These are phyloP conservation scores for Babesia sp. DNA, from an alignment of 169 alveolate species.

Conservation along the genomic window DNA sequence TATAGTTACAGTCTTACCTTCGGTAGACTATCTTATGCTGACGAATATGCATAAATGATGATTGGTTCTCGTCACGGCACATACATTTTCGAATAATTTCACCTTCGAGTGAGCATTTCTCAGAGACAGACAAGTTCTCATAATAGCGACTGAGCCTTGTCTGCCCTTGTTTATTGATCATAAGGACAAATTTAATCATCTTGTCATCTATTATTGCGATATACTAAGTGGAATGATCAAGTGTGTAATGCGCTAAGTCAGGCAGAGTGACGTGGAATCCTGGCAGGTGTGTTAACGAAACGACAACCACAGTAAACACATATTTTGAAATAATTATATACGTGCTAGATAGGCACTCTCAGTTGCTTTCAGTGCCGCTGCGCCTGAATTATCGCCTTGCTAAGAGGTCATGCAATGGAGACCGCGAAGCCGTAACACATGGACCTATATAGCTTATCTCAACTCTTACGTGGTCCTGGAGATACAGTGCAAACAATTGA, in stretches of 20 bases:
- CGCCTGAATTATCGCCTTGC: background rate
- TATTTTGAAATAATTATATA: too few relatives aligned
- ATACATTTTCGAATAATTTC: conserved; percentile 97
- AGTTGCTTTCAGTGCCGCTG: background rate
- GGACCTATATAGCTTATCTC: conserved; percentile 6
- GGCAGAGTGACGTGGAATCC: conserved; percentile 9
- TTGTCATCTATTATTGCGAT: conserved; percentile 16
- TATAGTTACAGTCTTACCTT: conserved; percentile 32
- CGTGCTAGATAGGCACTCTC: background rate
- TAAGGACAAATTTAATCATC: conserved; percentile 94
- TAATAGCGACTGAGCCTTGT: conserved; percentile 94
- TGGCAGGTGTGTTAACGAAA: background rate
- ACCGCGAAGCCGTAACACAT: background rate
- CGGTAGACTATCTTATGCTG: conserved; percentile 91
- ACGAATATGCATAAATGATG: conserved; percentile 95
- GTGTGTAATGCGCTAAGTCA: conserved; percentile 3
- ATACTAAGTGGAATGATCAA: background rate
- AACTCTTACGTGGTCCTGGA: background rate
- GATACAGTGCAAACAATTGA: too few relatives aligned
- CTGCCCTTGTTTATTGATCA: conserved; percentile 98
- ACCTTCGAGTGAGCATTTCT: conserved; percentile 94
- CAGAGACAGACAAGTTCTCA: conserved; percentile 85
- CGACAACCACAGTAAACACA: background rate
- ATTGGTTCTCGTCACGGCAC: conserved; percentile 91
- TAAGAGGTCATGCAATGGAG: background rate